Evolutionary conservation across 345 rosid genomes (phyloP).

Genomic region (Citrus inodora): DNA sequence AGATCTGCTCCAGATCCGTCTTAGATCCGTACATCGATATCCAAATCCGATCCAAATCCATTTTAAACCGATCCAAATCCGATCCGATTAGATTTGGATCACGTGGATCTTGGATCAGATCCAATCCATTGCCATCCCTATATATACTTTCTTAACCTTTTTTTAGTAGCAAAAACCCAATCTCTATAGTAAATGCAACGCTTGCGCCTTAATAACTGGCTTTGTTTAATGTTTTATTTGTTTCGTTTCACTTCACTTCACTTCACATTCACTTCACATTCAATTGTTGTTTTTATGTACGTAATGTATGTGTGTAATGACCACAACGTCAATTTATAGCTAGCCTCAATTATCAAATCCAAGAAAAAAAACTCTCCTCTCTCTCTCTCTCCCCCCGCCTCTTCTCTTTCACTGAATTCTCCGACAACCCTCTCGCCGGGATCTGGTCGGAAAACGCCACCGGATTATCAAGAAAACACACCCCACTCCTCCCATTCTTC

Average conservation of each 20-base stretch:
- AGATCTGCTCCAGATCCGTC: too few species aligned
- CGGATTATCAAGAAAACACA: conserved; percentile 6
- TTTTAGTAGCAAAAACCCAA: background rate
- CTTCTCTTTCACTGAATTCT: conserved; percentile 9
- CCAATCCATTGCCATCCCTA: too few species aligned
- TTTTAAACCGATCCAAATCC: too few species aligned
- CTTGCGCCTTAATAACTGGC: conserved; percentile 40
- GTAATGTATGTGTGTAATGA: background rate
- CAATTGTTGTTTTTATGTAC: background rate
- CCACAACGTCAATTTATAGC: background rate
- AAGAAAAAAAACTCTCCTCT: background rate
- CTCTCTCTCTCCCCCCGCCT: background rate
- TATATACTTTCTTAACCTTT: background rate
- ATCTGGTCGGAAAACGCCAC: conserved; percentile 26
- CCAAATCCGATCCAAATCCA: too few species aligned
- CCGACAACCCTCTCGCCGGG: conserved; percentile 32
- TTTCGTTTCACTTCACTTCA: background rate
- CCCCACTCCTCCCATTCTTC: background rate
- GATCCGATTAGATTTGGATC: too few species aligned
- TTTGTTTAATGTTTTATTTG: background rate
- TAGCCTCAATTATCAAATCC: too few species aligned
- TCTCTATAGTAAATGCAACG: background rate
- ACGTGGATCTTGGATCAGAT: too few species aligned
- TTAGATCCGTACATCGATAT: too few species aligned
- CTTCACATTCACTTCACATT: conserved; percentile 3